These are phyloP conservation scores for Stropharia rugosoannulata DNA, from an alignment of 768 basidiomycete genomes.

Conservation along the genomic window DNA sequence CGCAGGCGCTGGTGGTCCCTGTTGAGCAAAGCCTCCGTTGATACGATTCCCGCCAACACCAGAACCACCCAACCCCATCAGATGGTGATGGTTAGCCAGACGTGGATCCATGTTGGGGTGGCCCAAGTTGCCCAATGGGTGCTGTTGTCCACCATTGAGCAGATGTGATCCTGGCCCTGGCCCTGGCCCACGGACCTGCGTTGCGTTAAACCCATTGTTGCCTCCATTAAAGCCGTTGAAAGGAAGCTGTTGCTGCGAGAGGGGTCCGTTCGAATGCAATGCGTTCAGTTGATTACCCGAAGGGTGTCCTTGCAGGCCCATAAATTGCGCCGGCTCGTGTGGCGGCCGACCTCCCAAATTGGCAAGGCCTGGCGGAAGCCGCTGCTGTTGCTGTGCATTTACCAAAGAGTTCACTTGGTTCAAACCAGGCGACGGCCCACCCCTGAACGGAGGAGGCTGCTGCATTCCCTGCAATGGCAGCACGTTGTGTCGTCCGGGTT, in stretches of 20 bases:
- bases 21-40: slow-evolving; percentile 49
- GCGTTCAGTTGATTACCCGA: slow-evolving; percentile 44
- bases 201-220: slow-evolving; percentile 44
- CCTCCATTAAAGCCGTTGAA: slow-evolving; percentile 54
- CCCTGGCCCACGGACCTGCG: slow-evolving; percentile 54
- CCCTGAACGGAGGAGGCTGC: slow-evolving; percentile 61
- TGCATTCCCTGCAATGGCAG: slow-evolving; percentile 62
- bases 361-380: slow-evolving; percentile 77
- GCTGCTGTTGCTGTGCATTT: slow-evolving; percentile 48
- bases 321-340: slow-evolving; percentile 71
- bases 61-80: slow-evolving; percentile 49
- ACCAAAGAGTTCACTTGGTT: slow-evolving; percentile 45
- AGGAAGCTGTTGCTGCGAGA: slow-evolving; percentile 35
- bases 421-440: slow-evolving; percentile 63
- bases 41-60: slow-evolving; percentile 45
- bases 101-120: slow-evolving; percentile 60
- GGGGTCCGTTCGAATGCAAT: slow-evolving; percentile 42
- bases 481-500: slow-evolving; percentile 47
- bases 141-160: slow-evolving; percentile 20
- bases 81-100: slow-evolving; percentile 46
- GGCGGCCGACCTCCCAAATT: slow-evolving; percentile 82
- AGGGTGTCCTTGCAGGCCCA: slow-evolving; percentile 46
- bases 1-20: slow-evolving; percentile 41
- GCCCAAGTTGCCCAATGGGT: slow-evolving; percentile 48
- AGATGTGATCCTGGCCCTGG: slow-evolving; percentile 47